These are phyloP conservation scores for Physcomitrium patens DNA, from an alignment of 225 moss, liverwort and hornwort species.

Conservation along the genomic window DNA sequence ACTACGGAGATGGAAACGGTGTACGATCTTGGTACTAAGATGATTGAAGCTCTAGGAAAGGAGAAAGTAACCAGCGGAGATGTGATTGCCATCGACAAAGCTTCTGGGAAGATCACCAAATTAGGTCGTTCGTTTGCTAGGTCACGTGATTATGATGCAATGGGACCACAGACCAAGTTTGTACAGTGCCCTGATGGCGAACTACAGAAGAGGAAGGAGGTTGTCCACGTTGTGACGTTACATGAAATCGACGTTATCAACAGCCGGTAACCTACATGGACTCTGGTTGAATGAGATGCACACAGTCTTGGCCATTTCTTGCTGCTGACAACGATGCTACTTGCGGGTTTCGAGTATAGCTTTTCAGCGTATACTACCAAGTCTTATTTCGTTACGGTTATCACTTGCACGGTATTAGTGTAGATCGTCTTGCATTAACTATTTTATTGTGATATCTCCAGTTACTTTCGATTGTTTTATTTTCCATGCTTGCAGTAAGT, in stretches of 20 bases:
- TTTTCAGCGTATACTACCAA: background rate
- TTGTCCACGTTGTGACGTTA: slow-evolving; percentile 83
- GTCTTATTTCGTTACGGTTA: background rate
- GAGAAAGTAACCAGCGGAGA: slow-evolving; percentile 85
- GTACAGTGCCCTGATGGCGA: slow-evolving; percentile 88
- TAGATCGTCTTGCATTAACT: slow-evolving; percentile 8
- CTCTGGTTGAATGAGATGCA: slow-evolving; percentile 6
- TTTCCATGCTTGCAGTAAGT: slow-evolving; percentile 3
- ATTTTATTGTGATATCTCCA: background rate
- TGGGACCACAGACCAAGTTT: slow-evolving; percentile 84
- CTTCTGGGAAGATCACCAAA: slow-evolving; percentile 82
- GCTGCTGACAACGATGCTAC: background rate
- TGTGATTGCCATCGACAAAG: slow-evolving; percentile 84
- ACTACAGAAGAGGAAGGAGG: slow-evolving; percentile 85
- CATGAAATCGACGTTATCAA: slow-evolving; percentile 94
- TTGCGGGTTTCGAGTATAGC: background rate
- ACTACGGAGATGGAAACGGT: slow-evolving; percentile 93
- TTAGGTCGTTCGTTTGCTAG: slow-evolving; percentile 81
- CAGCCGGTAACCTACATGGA: slow-evolving; percentile 59
- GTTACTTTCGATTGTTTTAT: background rate
- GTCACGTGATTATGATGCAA: slow-evolving; percentile 84
- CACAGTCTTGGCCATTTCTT: background rate
- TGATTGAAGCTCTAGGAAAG: slow-evolving; percentile 80
- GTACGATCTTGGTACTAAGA: slow-evolving; percentile 82
- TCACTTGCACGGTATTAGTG: background rate